These are phyloP conservation scores for Epichloe elymi DNA, from an alignment of 2,329 filamentous ascomycete genomes.

Conservation along the genomic window DNA sequence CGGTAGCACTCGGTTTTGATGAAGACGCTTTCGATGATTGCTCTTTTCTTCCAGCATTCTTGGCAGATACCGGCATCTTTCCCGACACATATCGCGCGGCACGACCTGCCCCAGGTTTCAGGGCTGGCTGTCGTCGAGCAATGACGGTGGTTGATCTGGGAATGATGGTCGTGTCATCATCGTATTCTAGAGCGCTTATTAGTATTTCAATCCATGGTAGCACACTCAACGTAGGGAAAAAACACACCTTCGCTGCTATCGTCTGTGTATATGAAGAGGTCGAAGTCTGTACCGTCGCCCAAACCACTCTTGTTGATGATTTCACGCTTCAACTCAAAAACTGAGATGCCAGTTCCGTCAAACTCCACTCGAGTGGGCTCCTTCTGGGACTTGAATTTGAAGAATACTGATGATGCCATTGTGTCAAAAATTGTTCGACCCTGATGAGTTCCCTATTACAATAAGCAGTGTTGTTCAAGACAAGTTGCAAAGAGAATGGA, in stretches of 20 bases:
- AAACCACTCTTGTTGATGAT: conserved; percentile 91
- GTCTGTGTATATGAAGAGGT: conserved; percentile 86
- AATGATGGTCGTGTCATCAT: conserved; percentile 96
- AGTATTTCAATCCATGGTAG: conserved; percentile 9
- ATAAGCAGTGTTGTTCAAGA: conserved; percentile 7
- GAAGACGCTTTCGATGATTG: conserved; percentile 43
- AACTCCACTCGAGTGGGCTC: conserved; percentile 91
- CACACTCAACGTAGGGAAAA: neutral
- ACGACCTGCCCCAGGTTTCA: conserved; percentile 73
- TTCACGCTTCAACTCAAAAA: conserved; percentile 97
- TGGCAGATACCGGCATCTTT: conserved; percentile 83
- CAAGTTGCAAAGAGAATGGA: conserved; percentile 4
- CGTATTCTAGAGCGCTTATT: conserved; percentile 56
- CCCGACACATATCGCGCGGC: conserved; percentile 93
- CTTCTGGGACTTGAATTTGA: conserved; percentile 99
- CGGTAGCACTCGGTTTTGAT: conserved; percentile 42
- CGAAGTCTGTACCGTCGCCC: conserved; percentile 92
- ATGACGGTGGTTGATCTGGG: conserved; percentile 89
- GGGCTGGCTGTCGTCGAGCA: conserved; percentile 71
- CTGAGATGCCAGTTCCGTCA: conserved; percentile 93
- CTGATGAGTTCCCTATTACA: conserved; percentile 13
- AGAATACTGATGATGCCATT: conserved; percentile 97
- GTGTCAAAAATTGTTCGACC: conserved; percentile 19
- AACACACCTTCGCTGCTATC: conserved; percentile 76
- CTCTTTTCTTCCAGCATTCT: conserved; percentile 60